phyloP scores from a whole-genome alignment of 2,329 filamentous ascomycete genomes.

The Aspergillus sp. region DNA sequence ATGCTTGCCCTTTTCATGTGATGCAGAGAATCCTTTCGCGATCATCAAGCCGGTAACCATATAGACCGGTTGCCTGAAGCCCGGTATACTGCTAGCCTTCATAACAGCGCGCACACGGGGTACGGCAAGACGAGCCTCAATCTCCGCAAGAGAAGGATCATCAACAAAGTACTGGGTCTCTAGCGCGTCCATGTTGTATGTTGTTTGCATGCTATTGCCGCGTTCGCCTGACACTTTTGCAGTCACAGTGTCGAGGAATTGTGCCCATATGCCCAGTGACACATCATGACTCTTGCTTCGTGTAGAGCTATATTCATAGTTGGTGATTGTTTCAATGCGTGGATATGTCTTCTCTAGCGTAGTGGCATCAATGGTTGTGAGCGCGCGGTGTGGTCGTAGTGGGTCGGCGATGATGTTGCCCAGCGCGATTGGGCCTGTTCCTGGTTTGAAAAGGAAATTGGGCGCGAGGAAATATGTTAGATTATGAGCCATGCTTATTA shows the following conservation, averaged over 20 bases:
- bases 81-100: background rate
- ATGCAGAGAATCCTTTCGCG: background rate
- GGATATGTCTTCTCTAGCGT: background rate
- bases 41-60: background rate
- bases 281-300: background rate
- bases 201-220: background rate
- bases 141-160: background rate
- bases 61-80: background rate
- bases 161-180: background rate
- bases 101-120: background rate
- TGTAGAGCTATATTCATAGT: background rate
- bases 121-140: background rate
- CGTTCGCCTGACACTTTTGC: background rate
- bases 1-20: background rate
- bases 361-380: background rate
- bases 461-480: background rate
- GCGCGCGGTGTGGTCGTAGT: background rate
- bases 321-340: background rate
- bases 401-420: background rate
- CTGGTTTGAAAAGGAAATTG: background rate
- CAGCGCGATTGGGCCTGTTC: background rate
- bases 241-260: background rate
- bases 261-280: background rate
- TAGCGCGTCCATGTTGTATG: background rate
- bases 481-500: background rate